Conservation (phyloP, 2,329 filamentous ascomycete species). For the Triangularia setosa region DNA sequence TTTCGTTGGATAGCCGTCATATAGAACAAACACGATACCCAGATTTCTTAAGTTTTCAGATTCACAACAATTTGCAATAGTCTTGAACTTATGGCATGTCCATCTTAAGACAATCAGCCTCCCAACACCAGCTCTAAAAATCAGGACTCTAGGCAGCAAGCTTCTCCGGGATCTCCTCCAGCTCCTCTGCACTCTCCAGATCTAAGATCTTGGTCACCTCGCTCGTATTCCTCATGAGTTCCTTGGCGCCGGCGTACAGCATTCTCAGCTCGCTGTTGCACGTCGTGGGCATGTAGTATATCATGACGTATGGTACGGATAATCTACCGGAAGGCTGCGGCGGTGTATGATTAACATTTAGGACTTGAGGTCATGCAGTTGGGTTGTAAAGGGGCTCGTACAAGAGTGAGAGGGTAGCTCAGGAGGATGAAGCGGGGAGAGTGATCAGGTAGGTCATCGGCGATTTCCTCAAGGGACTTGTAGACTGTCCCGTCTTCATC, state of each 20-base stretch:
- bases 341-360: neutral
- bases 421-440: conserved; percentile 85
- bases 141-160: conserved; percentile 35
- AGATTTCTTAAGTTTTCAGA: neutral
- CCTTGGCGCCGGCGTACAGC: conserved; percentile 94
- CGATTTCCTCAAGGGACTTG: conserved; percentile 73
- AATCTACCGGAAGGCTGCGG: conserved; percentile 76
- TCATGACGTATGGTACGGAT: conserved; percentile 86
- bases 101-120: neutral
- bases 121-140: neutral
- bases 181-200: conserved; percentile 72
- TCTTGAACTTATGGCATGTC: neutral
- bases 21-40: conserved; percentile 18
- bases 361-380: neutral
- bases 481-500: conserved; percentile 75
- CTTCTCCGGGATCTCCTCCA: conserved; percentile 75
- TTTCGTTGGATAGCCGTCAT: neutral
- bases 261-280: conserved; percentile 85
- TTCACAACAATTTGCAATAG: neutral
- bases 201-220: conserved; percentile 88
- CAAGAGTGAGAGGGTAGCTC: conserved; percentile 84
- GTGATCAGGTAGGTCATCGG: conserved; percentile 88
- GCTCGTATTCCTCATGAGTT: conserved; percentile 88
- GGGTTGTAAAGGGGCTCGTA: conserved; percentile 35
- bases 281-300: conserved; percentile 92